Evolutionary conservation across 306 rosid genomes (phyloP).

Genomic region (Albizia julibrissin): DNA sequence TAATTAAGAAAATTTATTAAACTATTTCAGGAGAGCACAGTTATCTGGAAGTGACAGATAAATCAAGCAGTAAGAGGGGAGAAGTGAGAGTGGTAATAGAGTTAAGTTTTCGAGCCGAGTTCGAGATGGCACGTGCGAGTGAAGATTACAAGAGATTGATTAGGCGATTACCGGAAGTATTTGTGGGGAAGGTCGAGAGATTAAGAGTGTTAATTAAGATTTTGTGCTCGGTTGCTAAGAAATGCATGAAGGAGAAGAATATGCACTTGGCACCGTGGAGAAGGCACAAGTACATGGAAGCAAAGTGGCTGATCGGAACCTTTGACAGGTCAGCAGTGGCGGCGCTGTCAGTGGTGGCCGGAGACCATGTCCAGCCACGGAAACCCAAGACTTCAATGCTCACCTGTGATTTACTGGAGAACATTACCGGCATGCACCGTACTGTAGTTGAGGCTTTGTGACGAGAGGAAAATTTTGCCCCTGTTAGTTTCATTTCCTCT

Average conservation of each 20-base stretch:
- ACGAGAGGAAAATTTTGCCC: conserved; percentile 29
- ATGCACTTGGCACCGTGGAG: conserved; percentile 94
- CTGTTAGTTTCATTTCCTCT: not conserved
- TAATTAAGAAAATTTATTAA: not conserved
- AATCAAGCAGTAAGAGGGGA: conserved; percentile 43
- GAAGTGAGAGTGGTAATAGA: conserved; percentile 64
- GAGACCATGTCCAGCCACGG: conserved; percentile 27
- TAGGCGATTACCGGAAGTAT: conserved; percentile 65
- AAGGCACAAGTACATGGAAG: conserved; percentile 77
- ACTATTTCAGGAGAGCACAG: conserved; percentile 64
- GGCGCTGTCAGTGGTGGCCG: conserved; percentile 20
- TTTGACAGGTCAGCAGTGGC: conserved; percentile 42
- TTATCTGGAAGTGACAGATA: conserved; percentile 68
- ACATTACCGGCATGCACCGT: conserved; percentile 39
- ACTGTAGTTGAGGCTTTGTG: conserved; percentile 57
- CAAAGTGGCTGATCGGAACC: conserved; percentile 71
- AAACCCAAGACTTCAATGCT: conserved; percentile 72
- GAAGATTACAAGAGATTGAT: conserved; percentile 64
- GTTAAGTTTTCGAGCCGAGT: conserved; percentile 67
- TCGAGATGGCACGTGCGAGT: conserved; percentile 74
- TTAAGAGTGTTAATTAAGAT: conserved; percentile 54
- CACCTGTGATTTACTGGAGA: conserved; percentile 63
- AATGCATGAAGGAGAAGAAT: conserved; percentile 86
- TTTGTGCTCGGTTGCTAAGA: conserved; percentile 72
- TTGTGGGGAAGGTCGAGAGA: conserved; percentile 75